A percentile compares a stretch with the other conserved stretches of the same genome.
These are phyloP conservation scores for Dendrocalamus sinicus DNA, from an alignment of 176 grass and related monocot genomes.

Conservation along the genomic window DNA sequence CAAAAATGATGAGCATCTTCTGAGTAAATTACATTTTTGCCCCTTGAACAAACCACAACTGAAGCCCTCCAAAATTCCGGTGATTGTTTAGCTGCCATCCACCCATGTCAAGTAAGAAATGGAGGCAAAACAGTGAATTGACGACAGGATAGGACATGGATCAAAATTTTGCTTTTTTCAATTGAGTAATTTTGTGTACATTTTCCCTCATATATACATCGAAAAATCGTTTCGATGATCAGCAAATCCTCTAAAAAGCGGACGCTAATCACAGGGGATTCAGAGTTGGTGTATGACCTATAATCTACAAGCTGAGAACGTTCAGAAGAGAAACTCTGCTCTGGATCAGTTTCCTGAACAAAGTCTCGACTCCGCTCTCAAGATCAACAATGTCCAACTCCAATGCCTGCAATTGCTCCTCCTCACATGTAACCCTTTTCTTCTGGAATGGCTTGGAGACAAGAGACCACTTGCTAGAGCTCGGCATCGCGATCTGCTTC, in stretches of 20 bases:
- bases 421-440: constrained; percentile 12
- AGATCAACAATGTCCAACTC: constrained; percentile 35
- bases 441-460: constrained; percentile 34
- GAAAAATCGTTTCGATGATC: constrained; percentile 1
- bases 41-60: not conserved
- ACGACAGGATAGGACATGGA: no score
- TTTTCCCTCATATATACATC: constrained; percentile 27
- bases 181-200: constrained; percentile 39
- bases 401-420: constrained; percentile 21
- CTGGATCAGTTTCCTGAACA: constrained; percentile 46
- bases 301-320: constrained; percentile 5
- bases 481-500: not conserved
- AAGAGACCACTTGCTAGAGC: constrained; percentile 30
- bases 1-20: not conserved
- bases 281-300: not conserved
- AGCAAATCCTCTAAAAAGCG: no score
- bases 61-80: not conserved
- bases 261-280: not conserved
- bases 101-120: no score
- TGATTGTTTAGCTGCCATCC: not conserved
- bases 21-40: not conserved
- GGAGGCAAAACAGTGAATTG: no score
- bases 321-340: constrained; percentile 50
- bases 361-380: constrained; percentile 16
- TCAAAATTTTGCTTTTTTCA: not conserved